phyloP scores from a whole-genome alignment of 768 basidiomycete genomes.

The Harrya chromipes region DNA sequence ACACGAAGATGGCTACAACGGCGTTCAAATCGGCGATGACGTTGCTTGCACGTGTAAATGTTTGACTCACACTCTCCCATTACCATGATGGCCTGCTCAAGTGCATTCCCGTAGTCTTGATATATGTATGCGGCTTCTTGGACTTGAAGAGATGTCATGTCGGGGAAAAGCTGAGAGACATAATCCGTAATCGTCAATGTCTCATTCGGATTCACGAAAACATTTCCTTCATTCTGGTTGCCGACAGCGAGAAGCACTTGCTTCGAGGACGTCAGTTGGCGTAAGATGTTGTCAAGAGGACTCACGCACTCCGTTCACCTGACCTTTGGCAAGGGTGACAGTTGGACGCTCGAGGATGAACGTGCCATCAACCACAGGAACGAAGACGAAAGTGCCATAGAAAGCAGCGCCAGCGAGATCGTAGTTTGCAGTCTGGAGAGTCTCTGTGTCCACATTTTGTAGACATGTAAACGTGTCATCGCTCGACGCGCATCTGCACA shows the following conservation, averaged over 20 bases:
- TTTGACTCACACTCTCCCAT: constrained; percentile 40
- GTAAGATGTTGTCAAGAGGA: neutral
- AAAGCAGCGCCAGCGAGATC: constrained; percentile 33
- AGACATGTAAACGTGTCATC: constrained; percentile 40
- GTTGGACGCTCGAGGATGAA: constrained; percentile 45
- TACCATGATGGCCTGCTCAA: constrained; percentile 34
- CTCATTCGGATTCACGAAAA: constrained; percentile 25
- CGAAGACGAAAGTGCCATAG: constrained; percentile 38
- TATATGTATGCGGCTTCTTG: constrained; percentile 30
- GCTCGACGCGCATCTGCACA: constrained; percentile 32
- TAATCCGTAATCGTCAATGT: constrained; percentile 20
- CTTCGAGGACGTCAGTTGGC: constrained; percentile 14
- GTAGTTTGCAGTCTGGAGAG: constrained; percentile 35
- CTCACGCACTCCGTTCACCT: constrained; percentile 40
- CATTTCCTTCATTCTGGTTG: constrained; percentile 33
- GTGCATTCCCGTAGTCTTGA: constrained; percentile 25
- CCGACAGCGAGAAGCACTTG: constrained; percentile 21
- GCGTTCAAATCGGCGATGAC: neutral
- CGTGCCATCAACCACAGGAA: constrained; percentile 47
- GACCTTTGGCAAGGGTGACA: constrained; percentile 33
- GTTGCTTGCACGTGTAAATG: neutral
- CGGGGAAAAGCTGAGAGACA: constrained; percentile 39
- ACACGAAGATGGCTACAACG: constrained; percentile 33
- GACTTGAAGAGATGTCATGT: constrained; percentile 27
- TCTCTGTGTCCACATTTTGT: constrained; percentile 29